phyloP scores from a whole-genome alignment of 208 protist genomes.

The Crithidia mellificae region DNA sequence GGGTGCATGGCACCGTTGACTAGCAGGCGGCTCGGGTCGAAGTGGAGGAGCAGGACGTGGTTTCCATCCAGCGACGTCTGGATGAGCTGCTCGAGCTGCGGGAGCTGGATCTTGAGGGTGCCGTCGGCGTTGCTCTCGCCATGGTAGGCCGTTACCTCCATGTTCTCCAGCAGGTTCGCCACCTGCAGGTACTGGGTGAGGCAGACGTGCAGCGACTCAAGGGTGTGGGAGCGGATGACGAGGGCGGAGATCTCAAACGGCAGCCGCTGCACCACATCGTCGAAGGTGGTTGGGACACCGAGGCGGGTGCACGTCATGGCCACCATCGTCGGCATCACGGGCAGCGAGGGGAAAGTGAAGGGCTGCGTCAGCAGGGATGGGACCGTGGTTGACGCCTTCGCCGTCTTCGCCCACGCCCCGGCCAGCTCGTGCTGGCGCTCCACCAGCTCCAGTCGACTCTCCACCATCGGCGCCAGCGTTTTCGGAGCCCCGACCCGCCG shows the following conservation, averaged over 20 bases:
- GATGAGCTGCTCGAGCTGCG: constrained; percentile 60
- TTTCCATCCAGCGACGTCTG: constrained; percentile 31
- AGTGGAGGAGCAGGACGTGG: constrained; percentile 62
- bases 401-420: constrained; percentile 17
- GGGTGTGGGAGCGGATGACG: constrained; percentile 73
- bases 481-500: constrained; percentile 58
- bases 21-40: constrained; percentile 49
- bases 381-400: background rate
- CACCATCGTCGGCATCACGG: constrained; percentile 80
- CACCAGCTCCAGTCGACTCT: constrained; percentile 64
- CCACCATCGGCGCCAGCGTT: constrained; percentile 58
- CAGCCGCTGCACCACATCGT: constrained; percentile 76
- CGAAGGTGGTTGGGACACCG: constrained; percentile 65
- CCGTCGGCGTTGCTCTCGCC: constrained; percentile 47
- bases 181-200: constrained; percentile 60
- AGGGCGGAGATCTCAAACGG: constrained; percentile 78
- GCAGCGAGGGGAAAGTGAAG: constrained; percentile 66
- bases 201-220: constrained; percentile 78
- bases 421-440: constrained; percentile 48
- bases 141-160: constrained; percentile 61
- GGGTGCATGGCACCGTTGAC: constrained; percentile 73
- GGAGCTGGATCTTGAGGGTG: constrained; percentile 33
- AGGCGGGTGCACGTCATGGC: constrained; percentile 71
- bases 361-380: constrained; percentile 33
- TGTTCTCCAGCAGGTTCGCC: constrained; percentile 35